phyloP scores from a whole-genome alignment of 2,329 filamentous ascomycete genomes.

The Clarireedia monteithiana region DNA sequence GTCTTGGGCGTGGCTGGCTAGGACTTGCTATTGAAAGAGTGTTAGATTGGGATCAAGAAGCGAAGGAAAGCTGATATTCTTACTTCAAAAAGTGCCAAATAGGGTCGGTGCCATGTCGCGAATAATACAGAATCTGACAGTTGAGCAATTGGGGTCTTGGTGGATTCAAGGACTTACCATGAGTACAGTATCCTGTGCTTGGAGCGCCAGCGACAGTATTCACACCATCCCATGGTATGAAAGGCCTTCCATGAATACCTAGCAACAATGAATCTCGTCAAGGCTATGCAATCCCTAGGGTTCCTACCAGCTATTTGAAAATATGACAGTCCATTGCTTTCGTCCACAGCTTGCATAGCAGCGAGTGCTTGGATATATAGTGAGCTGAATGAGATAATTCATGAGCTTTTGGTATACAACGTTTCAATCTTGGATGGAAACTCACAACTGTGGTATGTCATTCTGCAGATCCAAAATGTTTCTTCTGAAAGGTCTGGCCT shows the following conservation, averaged over 20 bases:
- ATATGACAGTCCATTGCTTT: constrained; percentile 17
- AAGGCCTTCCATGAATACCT: constrained; percentile 23
- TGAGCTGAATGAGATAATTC: constrained; percentile 10
- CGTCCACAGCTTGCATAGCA: constrained; percentile 17
- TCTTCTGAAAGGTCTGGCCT: constrained; percentile 17
- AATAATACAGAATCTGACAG: constrained; percentile 21
- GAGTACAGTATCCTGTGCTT: constrained; percentile 25
- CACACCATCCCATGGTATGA: constrained; percentile 21
- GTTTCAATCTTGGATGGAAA: not conserved
- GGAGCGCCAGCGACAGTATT: constrained; percentile 8
- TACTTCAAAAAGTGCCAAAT: constrained; percentile 47
- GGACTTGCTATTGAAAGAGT: constrained; percentile 38
- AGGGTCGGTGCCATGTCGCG: constrained; percentile 47
- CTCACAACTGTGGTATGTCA: constrained; percentile 10
- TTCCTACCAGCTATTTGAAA: constrained; percentile 21
- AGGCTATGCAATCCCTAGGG: no score
- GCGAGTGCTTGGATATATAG: constrained; percentile 14
- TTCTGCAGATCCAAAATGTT: constrained; percentile 22
- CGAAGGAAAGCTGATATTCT: not conserved
- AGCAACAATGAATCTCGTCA: not conserved
- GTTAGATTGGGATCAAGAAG: no score
- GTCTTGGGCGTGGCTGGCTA: constrained; percentile 38
- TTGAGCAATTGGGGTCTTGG: not conserved
- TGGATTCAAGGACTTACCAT: constrained; percentile 13
- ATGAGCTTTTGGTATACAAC: not conserved